phyloP scores from a whole-genome alignment of 306 rosid species.

The Fagus crenata region DNA sequence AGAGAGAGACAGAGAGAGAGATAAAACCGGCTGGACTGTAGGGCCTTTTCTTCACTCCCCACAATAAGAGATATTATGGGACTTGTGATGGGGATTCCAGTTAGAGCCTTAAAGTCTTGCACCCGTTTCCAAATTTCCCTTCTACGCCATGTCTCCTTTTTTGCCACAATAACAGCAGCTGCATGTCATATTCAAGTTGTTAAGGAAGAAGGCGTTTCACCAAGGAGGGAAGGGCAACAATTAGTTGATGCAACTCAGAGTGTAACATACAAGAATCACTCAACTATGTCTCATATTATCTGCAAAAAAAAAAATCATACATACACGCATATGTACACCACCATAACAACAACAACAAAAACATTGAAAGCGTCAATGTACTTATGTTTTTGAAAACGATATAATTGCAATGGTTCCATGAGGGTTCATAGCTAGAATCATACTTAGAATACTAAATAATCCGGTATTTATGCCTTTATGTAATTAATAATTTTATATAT shows the following conservation, averaged over 20 bases:
- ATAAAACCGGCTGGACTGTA: constrained; percentile 72
- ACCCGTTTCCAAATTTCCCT: constrained; percentile 70
- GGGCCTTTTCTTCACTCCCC: constrained; percentile 87
- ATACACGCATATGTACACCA: background rate
- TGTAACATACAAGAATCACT: background rate
- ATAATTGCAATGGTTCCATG: background rate
- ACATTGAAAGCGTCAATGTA: no score
- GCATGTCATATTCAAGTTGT: constrained; percentile 29
- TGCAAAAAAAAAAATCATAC: background rate
- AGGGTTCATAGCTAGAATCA: background rate
- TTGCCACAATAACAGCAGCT: constrained; percentile 84
- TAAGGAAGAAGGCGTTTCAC: constrained; percentile 10
- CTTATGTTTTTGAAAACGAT: no score
- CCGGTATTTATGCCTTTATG: background rate
- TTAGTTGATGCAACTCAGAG: background rate
- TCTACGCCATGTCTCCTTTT: constrained; percentile 79
- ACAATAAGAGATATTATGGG: constrained; percentile 83
- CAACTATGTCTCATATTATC: background rate
- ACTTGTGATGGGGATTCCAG: constrained; percentile 84
- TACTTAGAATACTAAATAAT: background rate
- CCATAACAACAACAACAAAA: no score
- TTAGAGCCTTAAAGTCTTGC: constrained; percentile 65
- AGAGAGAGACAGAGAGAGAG: constrained; percentile 9
- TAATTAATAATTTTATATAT: no score
- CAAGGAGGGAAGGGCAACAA: constrained; percentile 14